Base-by-base conservation (phyloP, 2,329 filamentous ascomycete species). In the Aspergillus sergii region DNA sequence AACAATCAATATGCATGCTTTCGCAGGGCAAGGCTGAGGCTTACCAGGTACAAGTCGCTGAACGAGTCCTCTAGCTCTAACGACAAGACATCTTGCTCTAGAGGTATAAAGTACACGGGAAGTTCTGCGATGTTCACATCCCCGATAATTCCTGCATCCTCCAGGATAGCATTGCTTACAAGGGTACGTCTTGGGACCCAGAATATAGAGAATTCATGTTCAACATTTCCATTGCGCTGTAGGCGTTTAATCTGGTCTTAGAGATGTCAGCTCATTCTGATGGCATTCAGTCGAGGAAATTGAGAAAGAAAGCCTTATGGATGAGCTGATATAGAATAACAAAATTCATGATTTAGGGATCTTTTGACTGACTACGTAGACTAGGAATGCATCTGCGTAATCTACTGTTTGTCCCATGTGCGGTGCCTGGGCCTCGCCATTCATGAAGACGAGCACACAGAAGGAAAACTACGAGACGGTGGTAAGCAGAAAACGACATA, bases 131-230 rank as follows among this genome's bases (percentile, higher is more conserved):
- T 90, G 73, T 88, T 97, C 66, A 94, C 91, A 76, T 99, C 95
- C 62, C 95, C 96, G 56, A 97, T 85, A 16, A 99, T 92, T 30
- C 94, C 95, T 45, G 92, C 91, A 74, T 97, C 93, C 78, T 99
- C 95, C 45, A 99, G 84, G 56, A 98, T 86, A 75, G 93, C 90
- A 76, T 98, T 93, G 69, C 93, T 95, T 60, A 98, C 90, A 60
- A 96, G 83, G 4, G 95, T 98, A 65, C 95, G 91, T 62, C 95
- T 89, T 7, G 96, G 94, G 48, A 96, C 91, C 92, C 95, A 98
- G 76, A 97, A 94, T 71, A 99, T 91, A 66, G 94, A 94, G 76
- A 98, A 97, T 72, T 99, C 94, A 85, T 99, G 95, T 69, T 93
- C 92, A 54, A 90, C 92, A 73, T 93, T 91, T 75, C 91, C 94